phyloP scores from a whole-genome alignment of 2,329 filamentous ascomycete genomes.

The Aureobasidium mangrovei region DNA sequence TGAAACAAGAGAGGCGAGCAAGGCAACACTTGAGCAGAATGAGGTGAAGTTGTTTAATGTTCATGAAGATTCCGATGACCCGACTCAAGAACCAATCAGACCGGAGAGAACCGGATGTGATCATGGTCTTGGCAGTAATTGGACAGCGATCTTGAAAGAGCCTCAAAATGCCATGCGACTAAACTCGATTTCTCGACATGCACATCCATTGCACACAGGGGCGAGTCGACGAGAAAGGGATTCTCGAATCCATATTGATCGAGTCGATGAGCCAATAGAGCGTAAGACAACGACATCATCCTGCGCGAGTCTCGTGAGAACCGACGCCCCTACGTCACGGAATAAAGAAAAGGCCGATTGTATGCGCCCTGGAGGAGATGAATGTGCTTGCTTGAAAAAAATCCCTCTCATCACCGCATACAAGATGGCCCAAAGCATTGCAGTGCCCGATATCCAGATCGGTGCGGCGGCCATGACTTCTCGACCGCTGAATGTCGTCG shows the following conservation, averaged over 20 bases:
- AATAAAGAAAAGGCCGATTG: conserved; percentile 10
- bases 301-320: conserved; percentile 11
- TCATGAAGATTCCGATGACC: no score
- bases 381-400: background rate
- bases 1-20: no score
- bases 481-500: conserved; percentile 26
- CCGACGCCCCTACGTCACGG: conserved; percentile 6
- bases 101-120: background rate
- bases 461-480: background rate
- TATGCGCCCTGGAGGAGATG: conserved; percentile 1
- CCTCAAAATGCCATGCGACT: no score
- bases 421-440: conserved; percentile 12
- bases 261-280: background rate
- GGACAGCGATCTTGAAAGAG: background rate
- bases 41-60: no score
- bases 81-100: no score
- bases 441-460: conserved; percentile 12
- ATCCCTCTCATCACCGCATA: background rate
- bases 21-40: no score
- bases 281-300: background rate
- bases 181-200: no score
- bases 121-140: background rate
- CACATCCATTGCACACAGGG: no score
- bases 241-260: background rate
- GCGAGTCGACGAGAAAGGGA: no score